Base-by-base conservation (phyloP, 306 rosid species). In the Malus sieversii region DNA sequence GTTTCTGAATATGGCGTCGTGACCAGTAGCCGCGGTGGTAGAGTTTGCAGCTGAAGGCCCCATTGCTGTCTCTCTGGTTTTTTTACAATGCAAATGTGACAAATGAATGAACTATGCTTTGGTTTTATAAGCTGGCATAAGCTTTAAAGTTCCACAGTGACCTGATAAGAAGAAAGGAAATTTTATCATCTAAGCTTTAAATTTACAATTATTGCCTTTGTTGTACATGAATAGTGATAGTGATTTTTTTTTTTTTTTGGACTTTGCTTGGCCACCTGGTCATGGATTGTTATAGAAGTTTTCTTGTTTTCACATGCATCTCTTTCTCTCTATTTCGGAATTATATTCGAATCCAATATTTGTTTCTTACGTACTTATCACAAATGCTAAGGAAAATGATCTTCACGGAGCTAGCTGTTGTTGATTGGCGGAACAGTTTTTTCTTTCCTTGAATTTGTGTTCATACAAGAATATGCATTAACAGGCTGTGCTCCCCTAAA, bases 1-100 rank as follows among this genome's bases (percentile, higher is more conserved):
- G 84, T 81, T 85, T 66, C 44, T 74, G 35, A 85, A 80, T 10
- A 84, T 80, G 14, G 74, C 57, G 14, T 77, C 81, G 8, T 27
- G 66, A 10, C 6, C 45, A 12, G 55, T 32, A 35, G 38, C 18
- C 16, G 60, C 25, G 53, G 67, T n/a, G 51, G 81, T 78, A 51
- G 86, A 63, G 76, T 84, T 72, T 60, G 55, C 53, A 48, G 53
- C 72, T 63, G 73, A 73, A 46, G 78, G 70, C 60, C 79, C 77
- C 92, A 89, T 87, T 65, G 48, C 29, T 35, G 27, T 14, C 13
- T 19, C 33, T 25, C 35, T 14, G 16, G 66, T 13, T 61, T 48
- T 48, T 19, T 35, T 30, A 29, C 1, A 11, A 59, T n/a, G 14
- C 16, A 33, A 18, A 18, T 62, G 67, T 9, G 14, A 3, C 27